Conservation (phyloP, 805 yeast species). For the Pachysolen tannophilus region DNA sequence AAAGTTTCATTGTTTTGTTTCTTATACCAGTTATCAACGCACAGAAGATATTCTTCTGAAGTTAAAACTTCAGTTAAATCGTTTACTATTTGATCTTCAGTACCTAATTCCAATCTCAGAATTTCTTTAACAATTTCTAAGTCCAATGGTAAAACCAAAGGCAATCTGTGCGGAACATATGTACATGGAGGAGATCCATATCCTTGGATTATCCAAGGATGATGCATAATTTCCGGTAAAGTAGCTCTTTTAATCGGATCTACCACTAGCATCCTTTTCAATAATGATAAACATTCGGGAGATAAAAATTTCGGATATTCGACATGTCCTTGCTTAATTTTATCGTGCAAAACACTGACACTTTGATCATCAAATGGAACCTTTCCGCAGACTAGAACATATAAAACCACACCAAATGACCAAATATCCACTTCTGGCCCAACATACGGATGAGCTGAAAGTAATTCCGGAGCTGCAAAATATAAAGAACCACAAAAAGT, state of each 20-base stretch:
- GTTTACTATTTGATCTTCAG: slow-evolving; percentile 46
- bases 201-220: slow-evolving; percentile 94
- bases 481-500: slow-evolving; percentile 97
- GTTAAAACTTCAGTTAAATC: slow-evolving; percentile 51
- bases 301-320: slow-evolving; percentile 84
- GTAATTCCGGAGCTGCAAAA: slow-evolving; percentile 96
- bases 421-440: slow-evolving; percentile 99
- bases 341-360: slow-evolving; percentile 85
- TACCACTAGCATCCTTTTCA: slow-evolving; percentile 87
- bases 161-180: slow-evolving; percentile 71
- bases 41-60: slow-evolving; percentile 58
- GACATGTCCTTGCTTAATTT: slow-evolving; percentile 85
- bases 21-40: slow-evolving; percentile 54
- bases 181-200: slow-evolving; percentile 66
- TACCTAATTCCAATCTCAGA: slow-evolving; percentile 71
- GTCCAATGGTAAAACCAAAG: slow-evolving; percentile 65
- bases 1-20: slow-evolving; percentile 3
- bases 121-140: slow-evolving; percentile 63
- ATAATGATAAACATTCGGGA: slow-evolving; percentile 68
- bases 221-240: slow-evolving; percentile 68
- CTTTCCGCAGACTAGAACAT: slow-evolving; percentile 93
- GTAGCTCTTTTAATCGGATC: slow-evolving; percentile 78
- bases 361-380: slow-evolving; percentile 97
- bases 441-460: slow-evolving; percentile 83
- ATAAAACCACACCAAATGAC: slow-evolving; percentile 96